A percentile compares a stretch with the other conserved stretches of the same genome.
Conservation (phyloP, 768 basidiomycete genomes). For the Neoboletus magnificus region DNA sequence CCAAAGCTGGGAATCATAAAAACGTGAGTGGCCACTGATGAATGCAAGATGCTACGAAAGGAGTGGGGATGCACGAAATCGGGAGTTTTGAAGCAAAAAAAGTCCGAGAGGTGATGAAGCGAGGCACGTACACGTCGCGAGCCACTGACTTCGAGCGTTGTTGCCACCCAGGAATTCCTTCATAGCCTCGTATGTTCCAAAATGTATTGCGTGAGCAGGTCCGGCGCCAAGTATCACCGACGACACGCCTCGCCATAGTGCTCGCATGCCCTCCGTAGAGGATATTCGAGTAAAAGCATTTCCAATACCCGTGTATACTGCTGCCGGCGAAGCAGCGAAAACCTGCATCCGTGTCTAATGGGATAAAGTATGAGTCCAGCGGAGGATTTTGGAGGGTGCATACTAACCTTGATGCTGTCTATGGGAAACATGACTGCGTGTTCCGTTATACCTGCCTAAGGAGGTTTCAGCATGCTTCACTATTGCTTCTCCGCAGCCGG, state of each 20-base stretch:
- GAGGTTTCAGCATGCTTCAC: conserved; percentile 14
- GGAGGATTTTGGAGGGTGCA: background rate
- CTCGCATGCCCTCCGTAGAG: conserved; percentile 87
- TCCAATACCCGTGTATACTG: conserved; percentile 85
- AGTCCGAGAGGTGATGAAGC: background rate
- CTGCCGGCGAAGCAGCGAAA: conserved; percentile 79
- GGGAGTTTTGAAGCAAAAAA: background rate
- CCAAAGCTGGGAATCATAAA: conserved; percentile 57
- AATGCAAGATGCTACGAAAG: background rate
- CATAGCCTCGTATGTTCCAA: conserved; percentile 91
- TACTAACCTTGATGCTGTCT: conserved; percentile 93
- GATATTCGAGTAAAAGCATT: conserved; percentile 92
- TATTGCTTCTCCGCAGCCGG: background rate
- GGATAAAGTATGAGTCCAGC: conserved; percentile 1
- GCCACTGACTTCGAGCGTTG: conserved; percentile 68
- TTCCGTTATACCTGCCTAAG: conserved; percentile 95
- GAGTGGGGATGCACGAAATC: background rate
- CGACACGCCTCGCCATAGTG: conserved; percentile 94
- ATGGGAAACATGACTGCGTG: conserved; percentile 99
- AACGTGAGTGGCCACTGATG: conserved; percentile 11
- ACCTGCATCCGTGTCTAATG: conserved; percentile 98
- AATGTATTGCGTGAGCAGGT: conserved; percentile 97
- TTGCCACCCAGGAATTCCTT: conserved; percentile 93
- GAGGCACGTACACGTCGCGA: conserved; percentile 75
- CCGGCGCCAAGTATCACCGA: conserved; percentile 96